Evolutionary conservation across 345 rosid genomes (phyloP), one percentile per base, ranked within the genome.

Genomic region (Salix suchowensis): DNA sequence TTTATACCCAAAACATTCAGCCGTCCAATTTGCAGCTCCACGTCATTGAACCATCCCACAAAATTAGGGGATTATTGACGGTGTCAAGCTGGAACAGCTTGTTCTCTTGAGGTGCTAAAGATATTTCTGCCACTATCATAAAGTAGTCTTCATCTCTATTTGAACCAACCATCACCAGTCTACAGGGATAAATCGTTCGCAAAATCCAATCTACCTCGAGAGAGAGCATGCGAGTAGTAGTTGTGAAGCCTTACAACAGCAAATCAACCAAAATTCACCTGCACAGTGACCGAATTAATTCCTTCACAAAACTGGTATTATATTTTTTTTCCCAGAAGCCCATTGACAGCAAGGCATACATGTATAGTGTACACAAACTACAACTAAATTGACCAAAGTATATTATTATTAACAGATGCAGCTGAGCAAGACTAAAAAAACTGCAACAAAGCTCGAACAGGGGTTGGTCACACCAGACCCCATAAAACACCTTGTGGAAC

Each of bases 361-460:
- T 24, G 73, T 24, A 23, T 4, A 12, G 32, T 61, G 32, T 61
- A 66, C 12, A n/a, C 21, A 39, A 28, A 11, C 73, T 67, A 65
- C 71, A 70, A 61, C 74, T 73, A 67, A 19, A 66, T 50, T 62
- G 71, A 65, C 54, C 19, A 46, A 46, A 58, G 42, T 65, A 54
- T 67, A 72, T 23, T 77, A 68, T 67, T 32, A 32, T 23, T 42
- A 50, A 54, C 70, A 72, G 19, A 80, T 64, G 74, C 78, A 68
- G 75, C 61, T 19, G 28, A 75, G 68, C 65, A 46, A 46, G 79
- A 71, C 70, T 19, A n/a, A 10, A 5, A 23, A 21, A 37, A 62
- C 72, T 54, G 48, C 70, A 58, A 32, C 70, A 36, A 78, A 23
- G 73, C 70, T 72, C 70, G 18, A 24, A 34, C 6, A 42, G 32